Evolutionary conservation across 2,329 filamentous ascomycete species (phyloP).

Genomic region (Plectosphaerella sp.): DNA sequence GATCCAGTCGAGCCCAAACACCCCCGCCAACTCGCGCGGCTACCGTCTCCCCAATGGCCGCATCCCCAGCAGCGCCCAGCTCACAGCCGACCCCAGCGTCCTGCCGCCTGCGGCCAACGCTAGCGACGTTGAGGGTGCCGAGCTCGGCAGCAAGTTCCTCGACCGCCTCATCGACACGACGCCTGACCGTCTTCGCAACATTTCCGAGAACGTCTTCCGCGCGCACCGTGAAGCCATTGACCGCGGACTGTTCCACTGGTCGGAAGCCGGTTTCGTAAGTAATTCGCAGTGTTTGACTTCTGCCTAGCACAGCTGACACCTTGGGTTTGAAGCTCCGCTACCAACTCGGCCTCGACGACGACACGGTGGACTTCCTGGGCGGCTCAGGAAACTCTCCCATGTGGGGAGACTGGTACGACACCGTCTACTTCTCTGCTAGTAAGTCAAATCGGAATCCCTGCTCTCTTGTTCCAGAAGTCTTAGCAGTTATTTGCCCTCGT

Average conservation of each 20-base stretch:
- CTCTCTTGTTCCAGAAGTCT: too few species aligned
- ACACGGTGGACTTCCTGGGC: conserved; percentile 36
- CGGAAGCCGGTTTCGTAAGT: conserved; percentile 60
- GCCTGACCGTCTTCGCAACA: conserved; percentile 24
- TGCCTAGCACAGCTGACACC: too few species aligned
- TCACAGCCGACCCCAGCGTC: conserved; percentile 38
- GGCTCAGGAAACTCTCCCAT: conserved; percentile 11
- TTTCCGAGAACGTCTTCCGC: conserved; percentile 35
- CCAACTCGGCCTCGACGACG: conserved; percentile 45
- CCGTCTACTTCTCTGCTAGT: conserved; percentile 15
- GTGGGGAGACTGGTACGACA: conserved; percentile 16
- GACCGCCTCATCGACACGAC: conserved; percentile 22
- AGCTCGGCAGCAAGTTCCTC: conserved; percentile 28
- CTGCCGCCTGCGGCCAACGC: conserved; percentile 18
- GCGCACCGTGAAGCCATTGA: conserved; percentile 32
- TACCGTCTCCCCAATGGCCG: conserved; percentile 44
- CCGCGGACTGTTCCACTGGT: conserved; percentile 56
- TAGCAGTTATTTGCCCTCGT: too few species aligned
- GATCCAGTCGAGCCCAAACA: conserved; percentile 49
- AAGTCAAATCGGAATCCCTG: too few species aligned
- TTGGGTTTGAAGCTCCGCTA: too few species aligned
- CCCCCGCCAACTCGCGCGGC: conserved; percentile 42
- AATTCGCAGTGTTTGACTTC: too few species aligned
- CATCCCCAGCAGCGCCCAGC: conserved; percentile 45
- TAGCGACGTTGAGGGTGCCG: conserved; percentile 24